Base-by-base conservation (phyloP, 768 basidiomycete species). In the Phlegmacium glaucopus region DNA sequence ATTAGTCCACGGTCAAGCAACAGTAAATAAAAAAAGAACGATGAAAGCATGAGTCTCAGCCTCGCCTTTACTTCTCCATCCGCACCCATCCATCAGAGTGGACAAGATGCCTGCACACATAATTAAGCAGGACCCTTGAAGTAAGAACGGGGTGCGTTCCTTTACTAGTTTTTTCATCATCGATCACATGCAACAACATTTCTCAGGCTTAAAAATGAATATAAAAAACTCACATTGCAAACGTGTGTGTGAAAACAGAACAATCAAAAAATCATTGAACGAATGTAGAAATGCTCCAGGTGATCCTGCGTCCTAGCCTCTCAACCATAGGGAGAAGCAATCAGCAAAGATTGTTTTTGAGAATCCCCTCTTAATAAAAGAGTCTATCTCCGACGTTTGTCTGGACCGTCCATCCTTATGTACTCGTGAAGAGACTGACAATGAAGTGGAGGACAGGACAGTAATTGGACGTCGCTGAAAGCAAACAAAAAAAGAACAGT, bases 311-410 rank as follows among this genome's bases (percentile, higher is more conserved):
- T 91, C 89, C 84, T 88, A 17, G 69, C 85, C 76, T 79, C 89
- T 91, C 89, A 67, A 91, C 89, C 89, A 78, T 66, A 62, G 89
- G 89, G 89, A 91, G 78, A 73, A 82, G 78, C 87, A 72, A 77
- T 88, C 89, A 82, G 89, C 88, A 82, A 78, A 83, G 87, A 90
- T 78, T 90, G 89, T 91, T 90, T 91, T 90, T 78, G 86, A 87
- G 85, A 72, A 69, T 34, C 6, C 32, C 32, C 32, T 34, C 32
- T 6, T 34, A 49, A 38, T 41, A 51, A 48, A 51, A 58, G 58
- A 56, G 61, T 71, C 65, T 42, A 44, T 90, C 86, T 89, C 64
- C 85, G 84, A 87, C 87, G 78, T 75, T 85, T 90, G 88, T 90
- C 87, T 90, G 87, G 87, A 84, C 87, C 78, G 69, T 83, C 82